phyloP scores from a whole-genome alignment of 1,284 basidiomycete genomes.

The Polyporus tsugae region DNA sequence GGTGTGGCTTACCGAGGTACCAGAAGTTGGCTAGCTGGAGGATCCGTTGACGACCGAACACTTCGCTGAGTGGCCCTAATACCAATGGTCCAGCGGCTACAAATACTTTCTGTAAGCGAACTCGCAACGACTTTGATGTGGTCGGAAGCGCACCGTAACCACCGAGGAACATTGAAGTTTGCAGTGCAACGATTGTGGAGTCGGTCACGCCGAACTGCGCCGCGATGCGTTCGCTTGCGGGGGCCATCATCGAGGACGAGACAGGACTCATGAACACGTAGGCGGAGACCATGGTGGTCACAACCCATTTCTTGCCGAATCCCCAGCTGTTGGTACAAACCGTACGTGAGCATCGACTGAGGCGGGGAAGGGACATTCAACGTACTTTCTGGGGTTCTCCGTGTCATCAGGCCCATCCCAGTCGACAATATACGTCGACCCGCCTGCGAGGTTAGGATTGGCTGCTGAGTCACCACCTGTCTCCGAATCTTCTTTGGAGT shows the following conservation, averaged over 20 bases:
- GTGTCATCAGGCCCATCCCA: conserved; percentile 48
- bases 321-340: conserved; percentile 57
- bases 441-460: neutral
- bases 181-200: conserved; percentile 60
- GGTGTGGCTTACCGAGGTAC: conserved; percentile 55
- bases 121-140: no score
- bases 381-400: conserved; percentile 47
- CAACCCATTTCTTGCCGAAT: conserved; percentile 65
- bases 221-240: conserved; percentile 63
- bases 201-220: conserved; percentile 63
- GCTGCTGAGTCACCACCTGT: neutral
- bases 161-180: conserved; percentile 72
- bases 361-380: neutral
- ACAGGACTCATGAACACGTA: conserved; percentile 74
- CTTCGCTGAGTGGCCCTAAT: conserved; percentile 66
- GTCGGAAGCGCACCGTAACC: conserved; percentile 58
- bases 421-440: conserved; percentile 36
- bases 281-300: conserved; percentile 66
- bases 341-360: neutral
- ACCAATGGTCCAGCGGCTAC: conserved; percentile 60
- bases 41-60: conserved; percentile 51
- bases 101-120: neutral
- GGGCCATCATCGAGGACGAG: conserved; percentile 76
- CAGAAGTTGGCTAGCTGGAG: conserved; percentile 62
- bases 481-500: neutral